A percentile compares a stretch with the other conserved stretches of the same genome.
These are phyloP conservation scores for Pseudogymnoascus sp. DNA, from an alignment of 2,329 filamentous ascomycete species.

Conservation along the genomic window DNA sequence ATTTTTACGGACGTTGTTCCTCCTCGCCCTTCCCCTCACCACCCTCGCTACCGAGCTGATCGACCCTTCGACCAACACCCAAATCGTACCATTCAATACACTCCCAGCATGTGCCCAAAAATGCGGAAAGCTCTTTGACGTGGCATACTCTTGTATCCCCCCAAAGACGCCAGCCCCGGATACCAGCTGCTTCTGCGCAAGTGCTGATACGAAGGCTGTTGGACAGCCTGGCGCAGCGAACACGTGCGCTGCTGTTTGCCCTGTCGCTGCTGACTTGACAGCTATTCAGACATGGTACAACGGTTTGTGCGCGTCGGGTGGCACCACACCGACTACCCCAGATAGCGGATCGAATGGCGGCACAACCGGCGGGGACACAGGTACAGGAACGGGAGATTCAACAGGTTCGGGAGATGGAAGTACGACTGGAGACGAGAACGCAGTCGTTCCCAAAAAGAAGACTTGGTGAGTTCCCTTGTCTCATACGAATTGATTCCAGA, in stretches of 20 bases:
- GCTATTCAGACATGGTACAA: slow-evolving; percentile 66
- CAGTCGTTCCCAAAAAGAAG: background rate
- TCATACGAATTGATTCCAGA: background rate
- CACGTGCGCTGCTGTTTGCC: background rate
- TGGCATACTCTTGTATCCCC: slow-evolving; percentile 64
- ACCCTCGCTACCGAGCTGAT: background rate
- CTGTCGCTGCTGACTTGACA: slow-evolving; percentile 38
- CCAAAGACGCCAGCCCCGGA: slow-evolving; percentile 48
- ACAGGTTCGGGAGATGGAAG: background rate
- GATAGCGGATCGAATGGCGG: background rate
- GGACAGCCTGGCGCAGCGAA: background rate
- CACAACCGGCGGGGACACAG: background rate
- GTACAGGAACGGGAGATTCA: background rate
- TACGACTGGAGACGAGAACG: slow-evolving; percentile 1
- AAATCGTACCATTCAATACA: slow-evolving; percentile 46
- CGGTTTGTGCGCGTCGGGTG: slow-evolving; percentile 51
- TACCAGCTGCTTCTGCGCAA: slow-evolving; percentile 67
- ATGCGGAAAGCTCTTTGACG: slow-evolving; percentile 59
- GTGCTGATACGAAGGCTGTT: slow-evolving; percentile 29
- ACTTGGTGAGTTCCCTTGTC: background rate
- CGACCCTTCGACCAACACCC: slow-evolving; percentile 19
- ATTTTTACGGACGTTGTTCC: background rate
- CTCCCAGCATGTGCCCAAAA: slow-evolving; percentile 56
- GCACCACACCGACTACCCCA: slow-evolving; percentile 15
- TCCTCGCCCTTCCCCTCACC: slow-evolving; percentile 9